Evolutionary conservation across 106 monocot species (phyloP), one percentile per base, ranked within the genome.

Genomic region (Phalaenopsis equestris): DNA sequence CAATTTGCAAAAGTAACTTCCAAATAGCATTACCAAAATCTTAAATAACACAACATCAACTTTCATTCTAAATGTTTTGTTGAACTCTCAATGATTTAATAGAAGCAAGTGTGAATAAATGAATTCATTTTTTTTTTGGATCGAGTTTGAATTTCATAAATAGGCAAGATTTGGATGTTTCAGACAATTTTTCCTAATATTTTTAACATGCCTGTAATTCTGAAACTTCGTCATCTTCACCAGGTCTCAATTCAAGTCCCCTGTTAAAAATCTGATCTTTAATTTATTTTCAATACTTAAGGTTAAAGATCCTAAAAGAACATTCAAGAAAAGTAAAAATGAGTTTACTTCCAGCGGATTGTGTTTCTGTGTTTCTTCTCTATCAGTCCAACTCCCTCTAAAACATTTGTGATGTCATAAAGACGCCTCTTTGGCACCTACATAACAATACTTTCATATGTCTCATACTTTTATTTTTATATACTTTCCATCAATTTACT

Each of bases 381-480:
- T 43, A 92, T 92, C 39, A 98, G 80, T 48, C 97, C 97, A 78
- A 94, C 91, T 83, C 97, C 97, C 87, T 94, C 97, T 56, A 98
- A 81, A 76, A 98, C 94, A 89, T 94, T 94, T 47, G 94, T 98
- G 12, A 98, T 94, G 76, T 98, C 97, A 91, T 94, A 98, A 77
- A 98, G 90, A 30, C 97, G 84, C 78, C 97, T 89, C 79, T 94
- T 98, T 85, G 89, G 89, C 48, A 98, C 94, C 97, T 98, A 67
- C 55, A 68, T 16, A 37, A 84, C 41, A 23, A 85, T 15, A 17
- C 42, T 49, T 39, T 74, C 2, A 56, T 11, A 49, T 39, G 14
- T 15, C 37, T 70, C 70, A 11, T 14, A 30, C 56, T 23, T 58
- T 9, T 49, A 30, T 55, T 75, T 23, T 39, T 77, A 42, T 49